Base-by-base conservation (phyloP, 192 early-diverging fungal genomes). In the Umbelopsis ramanniana region DNA sequence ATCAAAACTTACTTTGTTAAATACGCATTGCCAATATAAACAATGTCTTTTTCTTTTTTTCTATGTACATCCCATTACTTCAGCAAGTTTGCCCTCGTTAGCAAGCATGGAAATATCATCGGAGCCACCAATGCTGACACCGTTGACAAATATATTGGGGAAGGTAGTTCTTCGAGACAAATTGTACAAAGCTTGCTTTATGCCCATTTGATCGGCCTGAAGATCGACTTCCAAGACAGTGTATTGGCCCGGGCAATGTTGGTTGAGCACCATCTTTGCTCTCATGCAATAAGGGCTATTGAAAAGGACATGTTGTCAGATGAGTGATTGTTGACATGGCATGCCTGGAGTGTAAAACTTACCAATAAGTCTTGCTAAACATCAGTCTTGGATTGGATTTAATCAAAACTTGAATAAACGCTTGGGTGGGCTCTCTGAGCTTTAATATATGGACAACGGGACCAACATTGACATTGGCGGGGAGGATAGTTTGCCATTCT, bases 321-420 rank as follows among this genome's bases (percentile, higher is more conserved):
- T 29, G 29, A 3, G 29, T 29, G 3, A n/a, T n/a, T 3, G 29
- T 1, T 29, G 29, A 3, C 1, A 2, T 29, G 29, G 29, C 29
- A 29, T 29, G 3, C 29, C 9, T 50, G 0, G 6, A 43, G 35
- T 8, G 38, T 19, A 37, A 24, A 68, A 15, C 33, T 68, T 78
- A 78, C 77, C 77, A 79, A 47, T 79, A 79, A 46, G 77, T 71
- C 54, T 79, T 79, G 68, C 77, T 79, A 22, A 74, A 79, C 17
- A 79, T 35, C 9, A 74, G 68, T n/a, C 63, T 21, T 14, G 73
- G 73, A 23, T 74, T 33, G 12, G 68, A 67, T 12, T 50, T 63
- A 29, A 74, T 33, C 15, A 47, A 35, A 17, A 52, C 38, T 22
- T 71, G 26, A 35, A 79, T 43, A 52, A 66, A 74, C 8, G 63